phyloP scores from a whole-genome alignment of 2,329 filamentous ascomycete species.

The Talaromyces amestolkiae region DNA sequence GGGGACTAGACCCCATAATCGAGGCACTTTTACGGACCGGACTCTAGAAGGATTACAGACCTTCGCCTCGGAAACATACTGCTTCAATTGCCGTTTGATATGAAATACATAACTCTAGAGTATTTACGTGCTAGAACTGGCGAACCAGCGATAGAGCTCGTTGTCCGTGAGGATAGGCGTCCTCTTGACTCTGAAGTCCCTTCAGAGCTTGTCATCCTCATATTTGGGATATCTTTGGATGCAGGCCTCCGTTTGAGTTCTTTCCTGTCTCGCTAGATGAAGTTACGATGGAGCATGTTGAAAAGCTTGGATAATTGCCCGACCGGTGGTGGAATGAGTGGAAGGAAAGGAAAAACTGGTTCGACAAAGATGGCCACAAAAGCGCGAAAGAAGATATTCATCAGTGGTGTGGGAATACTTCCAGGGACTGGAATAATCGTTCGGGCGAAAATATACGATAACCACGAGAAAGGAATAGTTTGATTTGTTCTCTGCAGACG shows the following conservation, averaged over 20 bases:
- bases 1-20: too few relatives aligned
- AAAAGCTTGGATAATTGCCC: slow-evolving; percentile 28
- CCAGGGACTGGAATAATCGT: neutral
- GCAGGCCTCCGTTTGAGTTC: slow-evolving; percentile 27
- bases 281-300: slow-evolving; percentile 29
- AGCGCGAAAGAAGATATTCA: neutral
- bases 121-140: too few relatives aligned
- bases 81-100: too few relatives aligned
- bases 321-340: slow-evolving; percentile 27
- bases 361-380: slow-evolving; percentile 24
- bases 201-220: too few relatives aligned
- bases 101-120: too few relatives aligned
- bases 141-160: too few relatives aligned
- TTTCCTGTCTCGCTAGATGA: slow-evolving; percentile 26
- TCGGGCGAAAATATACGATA: slow-evolving; percentile 18
- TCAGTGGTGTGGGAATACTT: slow-evolving; percentile 2
- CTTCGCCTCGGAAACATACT: too few relatives aligned
- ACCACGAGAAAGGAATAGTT: neutral
- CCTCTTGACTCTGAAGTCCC: too few relatives aligned
- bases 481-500: slow-evolving; percentile 17
- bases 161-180: too few relatives aligned
- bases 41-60: too few relatives aligned
- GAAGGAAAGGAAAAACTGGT: slow-evolving; percentile 23
- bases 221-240: too few relatives aligned
- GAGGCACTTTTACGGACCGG: too few relatives aligned